phyloP scores from a whole-genome alignment of 2,329 filamentous ascomycete genomes.

The Corinectria fuckeliana region DNA sequence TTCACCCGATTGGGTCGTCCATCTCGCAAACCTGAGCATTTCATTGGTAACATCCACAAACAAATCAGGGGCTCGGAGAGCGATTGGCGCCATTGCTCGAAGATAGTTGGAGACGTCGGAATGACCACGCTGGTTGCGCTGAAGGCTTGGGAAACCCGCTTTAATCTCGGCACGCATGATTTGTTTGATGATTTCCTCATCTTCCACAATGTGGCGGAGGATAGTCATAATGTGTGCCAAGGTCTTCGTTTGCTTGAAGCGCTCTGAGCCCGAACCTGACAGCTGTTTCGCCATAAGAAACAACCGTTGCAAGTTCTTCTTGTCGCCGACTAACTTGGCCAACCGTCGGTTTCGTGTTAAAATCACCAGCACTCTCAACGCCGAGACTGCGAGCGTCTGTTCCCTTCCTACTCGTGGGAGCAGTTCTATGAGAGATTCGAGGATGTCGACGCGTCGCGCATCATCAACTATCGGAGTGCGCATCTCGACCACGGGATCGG shows the following conservation, averaged over 20 bases:
- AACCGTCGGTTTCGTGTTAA: slow-evolving; percentile 80
- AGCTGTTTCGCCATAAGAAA: slow-evolving; percentile 97
- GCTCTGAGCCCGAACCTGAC: slow-evolving; percentile 76
- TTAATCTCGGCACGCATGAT: slow-evolving; percentile 92
- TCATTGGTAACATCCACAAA: slow-evolving; percentile 91
- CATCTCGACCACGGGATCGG: slow-evolving; percentile 65
- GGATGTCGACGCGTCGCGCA: slow-evolving; percentile 72
- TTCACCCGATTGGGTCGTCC: slow-evolving; percentile 49
- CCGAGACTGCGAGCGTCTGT: slow-evolving; percentile 80
- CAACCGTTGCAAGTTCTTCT: slow-evolving; percentile 84
- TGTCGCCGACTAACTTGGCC: slow-evolving; percentile 80
- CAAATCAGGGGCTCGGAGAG: slow-evolving; percentile 79
- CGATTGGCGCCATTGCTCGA: slow-evolving; percentile 78
- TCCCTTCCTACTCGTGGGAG: slow-evolving; percentile 89
- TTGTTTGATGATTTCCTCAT: slow-evolving; percentile 87
- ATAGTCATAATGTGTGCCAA: slow-evolving; percentile 78
- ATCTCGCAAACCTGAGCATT: slow-evolving; percentile 76
- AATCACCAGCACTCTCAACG: slow-evolving; percentile 84
- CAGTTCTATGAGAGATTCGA: slow-evolving; percentile 81
- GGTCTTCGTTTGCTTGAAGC: slow-evolving; percentile 64
- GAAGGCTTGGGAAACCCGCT: slow-evolving; percentile 70
- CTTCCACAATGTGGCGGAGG: slow-evolving; percentile 90
- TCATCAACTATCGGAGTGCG: slow-evolving; percentile 62
- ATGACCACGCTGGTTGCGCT: slow-evolving; percentile 56
- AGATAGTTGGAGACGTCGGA: slow-evolving; percentile 77